These are phyloP conservation scores for Macrolepiota albuminosa DNA, from an alignment of 768 basidiomycete genomes.

Conservation along the genomic window DNA sequence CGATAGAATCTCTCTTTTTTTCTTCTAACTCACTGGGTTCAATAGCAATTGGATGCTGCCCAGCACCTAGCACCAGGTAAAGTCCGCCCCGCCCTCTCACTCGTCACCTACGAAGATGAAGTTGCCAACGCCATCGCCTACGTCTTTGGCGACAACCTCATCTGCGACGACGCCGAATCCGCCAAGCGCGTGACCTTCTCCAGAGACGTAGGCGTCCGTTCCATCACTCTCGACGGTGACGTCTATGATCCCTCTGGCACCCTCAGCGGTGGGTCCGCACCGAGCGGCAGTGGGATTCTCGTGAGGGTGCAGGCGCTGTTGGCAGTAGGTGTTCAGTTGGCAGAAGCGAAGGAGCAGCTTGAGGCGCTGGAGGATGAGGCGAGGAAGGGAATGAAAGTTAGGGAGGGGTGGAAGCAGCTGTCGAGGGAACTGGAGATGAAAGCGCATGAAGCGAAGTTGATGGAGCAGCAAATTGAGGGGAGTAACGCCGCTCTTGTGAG, in stretches of 20 bases:
- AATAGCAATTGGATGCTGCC: constrained; percentile 74
- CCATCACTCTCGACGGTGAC: constrained; percentile 92
- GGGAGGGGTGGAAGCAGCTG: constrained; percentile 58
- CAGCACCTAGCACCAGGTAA: constrained; percentile 70
- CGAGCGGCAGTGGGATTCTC: constrained; percentile 67
- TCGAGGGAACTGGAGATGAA: constrained; percentile 81
- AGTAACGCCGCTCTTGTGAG: constrained; percentile 87
- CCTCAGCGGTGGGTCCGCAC: constrained; percentile 86
- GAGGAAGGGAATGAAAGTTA: constrained; percentile 39
- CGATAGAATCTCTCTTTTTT: background rate
- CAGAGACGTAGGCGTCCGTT: constrained; percentile 59
- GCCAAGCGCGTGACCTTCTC: constrained; percentile 89
- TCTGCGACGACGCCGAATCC: constrained; percentile 84
- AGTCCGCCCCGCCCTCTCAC: constrained; percentile 81
- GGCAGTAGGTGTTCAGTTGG: constrained; percentile 57
- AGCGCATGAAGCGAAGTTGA: constrained; percentile 76
- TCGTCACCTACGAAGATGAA: constrained; percentile 78
- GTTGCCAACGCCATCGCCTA: constrained; percentile 87
- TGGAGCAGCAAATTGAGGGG: constrained; percentile 81
- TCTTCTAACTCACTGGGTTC: background rate
- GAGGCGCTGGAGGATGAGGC: constrained; percentile 53
- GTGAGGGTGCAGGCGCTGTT: constrained; percentile 82
- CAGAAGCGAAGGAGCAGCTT: constrained; percentile 43
- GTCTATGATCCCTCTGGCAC: constrained; percentile 96
- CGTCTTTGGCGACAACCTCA: constrained; percentile 90